Evolutionary conservation across 371 early-diverging fungal genomes (phyloP).

Genomic region (Zychaea mexicana): DNA sequence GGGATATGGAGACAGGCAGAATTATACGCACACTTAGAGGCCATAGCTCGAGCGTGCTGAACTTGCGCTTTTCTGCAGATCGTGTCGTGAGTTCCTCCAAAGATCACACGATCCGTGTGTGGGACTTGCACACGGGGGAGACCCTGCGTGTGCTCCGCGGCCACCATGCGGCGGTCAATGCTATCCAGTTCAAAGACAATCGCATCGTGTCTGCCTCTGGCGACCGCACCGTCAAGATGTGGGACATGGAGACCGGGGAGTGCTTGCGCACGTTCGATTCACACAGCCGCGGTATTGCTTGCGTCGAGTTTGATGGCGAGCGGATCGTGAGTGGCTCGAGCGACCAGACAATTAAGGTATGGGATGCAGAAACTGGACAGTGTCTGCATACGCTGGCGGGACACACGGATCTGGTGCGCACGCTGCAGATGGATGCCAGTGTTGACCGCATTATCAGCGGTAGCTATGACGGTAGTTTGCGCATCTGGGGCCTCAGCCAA

Average conservation of each 20-base stretch:
- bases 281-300: slow-evolving; percentile 78
- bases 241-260: slow-evolving; percentile 63
- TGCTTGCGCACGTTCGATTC: slow-evolving; percentile 56
- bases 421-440: slow-evolving; percentile 51
- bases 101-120: slow-evolving; percentile 83
- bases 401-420: slow-evolving; percentile 83
- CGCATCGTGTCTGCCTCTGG: slow-evolving; percentile 78
- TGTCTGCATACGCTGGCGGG: slow-evolving; percentile 66
- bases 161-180: slow-evolving; percentile 79
- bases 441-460: slow-evolving; percentile 75
- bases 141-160: slow-evolving; percentile 48
- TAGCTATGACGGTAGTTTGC: slow-evolving; percentile 85
- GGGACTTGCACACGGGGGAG: slow-evolving; percentile 64
- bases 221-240: slow-evolving; percentile 72
- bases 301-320: slow-evolving; percentile 78
- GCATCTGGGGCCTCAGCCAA: slow-evolving; percentile 75
- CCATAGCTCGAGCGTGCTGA: slow-evolving; percentile 73
- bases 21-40: slow-evolving; percentile 59
- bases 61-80: slow-evolving; percentile 64
- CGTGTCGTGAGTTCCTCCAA: slow-evolving; percentile 84
- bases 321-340: slow-evolving; percentile 80
- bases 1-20: slow-evolving; percentile 73
- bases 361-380: slow-evolving; percentile 77
- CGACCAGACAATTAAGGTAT: slow-evolving; percentile 84
- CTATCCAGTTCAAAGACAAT: slow-evolving; percentile 64